Conservation (phyloP, 352 stramenopile species). For the Aphanomyces cochlioides region DNA sequence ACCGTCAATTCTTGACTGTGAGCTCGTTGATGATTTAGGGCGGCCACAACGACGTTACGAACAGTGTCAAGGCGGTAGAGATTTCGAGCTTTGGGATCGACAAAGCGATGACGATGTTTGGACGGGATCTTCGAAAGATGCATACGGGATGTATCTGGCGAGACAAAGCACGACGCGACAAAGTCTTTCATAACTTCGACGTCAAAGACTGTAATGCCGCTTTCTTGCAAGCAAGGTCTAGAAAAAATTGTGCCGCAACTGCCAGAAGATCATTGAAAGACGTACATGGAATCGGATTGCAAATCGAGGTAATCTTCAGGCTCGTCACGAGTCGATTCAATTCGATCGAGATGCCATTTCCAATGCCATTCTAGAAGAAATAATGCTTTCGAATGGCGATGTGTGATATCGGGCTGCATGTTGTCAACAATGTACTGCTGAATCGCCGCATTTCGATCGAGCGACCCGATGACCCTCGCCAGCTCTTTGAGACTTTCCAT, state of each 20-base stretch:
- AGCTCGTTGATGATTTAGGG: slow-evolving; percentile 63
- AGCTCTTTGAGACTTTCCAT: slow-evolving; percentile 70
- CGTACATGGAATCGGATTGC: slow-evolving; percentile 19
- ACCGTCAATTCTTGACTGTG: slow-evolving; percentile 53
- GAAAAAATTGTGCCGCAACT: background rate
- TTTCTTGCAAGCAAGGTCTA: slow-evolving; percentile 24
- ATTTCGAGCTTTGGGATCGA: slow-evolving; percentile 45
- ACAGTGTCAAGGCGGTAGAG: slow-evolving; percentile 75
- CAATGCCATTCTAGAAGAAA: slow-evolving; percentile 79
- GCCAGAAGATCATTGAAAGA: background rate
- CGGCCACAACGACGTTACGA: slow-evolving; percentile 57
- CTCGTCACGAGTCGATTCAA: slow-evolving; percentile 38
- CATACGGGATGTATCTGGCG: slow-evolving; percentile 44
- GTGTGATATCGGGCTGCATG: slow-evolving; percentile 76
- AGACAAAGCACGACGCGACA: slow-evolving; percentile 73
- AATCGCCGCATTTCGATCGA: slow-evolving; percentile 80
- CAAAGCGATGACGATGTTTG: slow-evolving; percentile 68
- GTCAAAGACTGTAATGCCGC: slow-evolving; percentile 59
- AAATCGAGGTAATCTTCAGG: slow-evolving; percentile 46
- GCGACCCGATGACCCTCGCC: slow-evolving; percentile 58
- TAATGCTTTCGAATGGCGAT: slow-evolving; percentile 70
- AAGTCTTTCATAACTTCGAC: slow-evolving; percentile 85
- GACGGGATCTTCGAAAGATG: slow-evolving; percentile 36
- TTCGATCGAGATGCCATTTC: slow-evolving; percentile 58
- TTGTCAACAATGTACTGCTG: slow-evolving; percentile 83